Conservation (phyloP, 768 basidiomycete genomes). For the Mycena vulgaris region DNA sequence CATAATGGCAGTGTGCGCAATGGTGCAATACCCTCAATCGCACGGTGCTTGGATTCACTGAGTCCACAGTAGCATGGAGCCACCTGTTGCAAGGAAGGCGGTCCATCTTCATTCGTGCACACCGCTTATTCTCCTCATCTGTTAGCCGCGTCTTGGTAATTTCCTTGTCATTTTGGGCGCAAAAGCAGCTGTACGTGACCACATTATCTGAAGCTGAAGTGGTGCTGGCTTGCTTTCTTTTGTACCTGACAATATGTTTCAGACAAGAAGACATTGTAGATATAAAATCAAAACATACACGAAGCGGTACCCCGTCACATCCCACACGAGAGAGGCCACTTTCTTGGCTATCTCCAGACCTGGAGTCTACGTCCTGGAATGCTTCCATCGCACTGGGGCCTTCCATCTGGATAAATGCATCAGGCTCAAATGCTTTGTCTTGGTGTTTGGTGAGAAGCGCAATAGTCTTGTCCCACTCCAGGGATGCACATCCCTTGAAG, state of each 20-base stretch:
- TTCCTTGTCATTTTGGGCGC: slow-evolving; percentile 1
- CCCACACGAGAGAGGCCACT: not conserved
- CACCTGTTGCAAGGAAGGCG: not conserved
- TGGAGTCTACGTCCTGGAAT: not conserved
- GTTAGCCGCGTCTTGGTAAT: not conserved
- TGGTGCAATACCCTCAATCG: not conserved
- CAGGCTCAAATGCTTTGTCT: not conserved
- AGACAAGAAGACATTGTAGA: not conserved
- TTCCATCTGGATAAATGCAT: not conserved
- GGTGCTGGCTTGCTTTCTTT: not conserved
- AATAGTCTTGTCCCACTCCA: not conserved
- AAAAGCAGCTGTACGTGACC: not conserved
- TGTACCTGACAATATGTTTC: not conserved
- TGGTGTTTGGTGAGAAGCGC: not conserved
- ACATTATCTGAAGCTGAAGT: not conserved
- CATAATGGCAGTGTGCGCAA: slow-evolving; percentile 1
- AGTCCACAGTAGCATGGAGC: not conserved
- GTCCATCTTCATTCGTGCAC: not conserved
- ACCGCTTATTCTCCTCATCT: not conserved
- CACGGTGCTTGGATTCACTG: not conserved
- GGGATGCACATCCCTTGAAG: not conserved
- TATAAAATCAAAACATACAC: not conserved
- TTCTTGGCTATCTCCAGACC: not conserved
- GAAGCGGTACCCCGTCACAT: not conserved
- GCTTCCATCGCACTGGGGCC: not conserved